These are phyloP conservation scores for Striga asiatica DNA, from an alignment of 257 asterid genomes.

Conservation along the genomic window DNA sequence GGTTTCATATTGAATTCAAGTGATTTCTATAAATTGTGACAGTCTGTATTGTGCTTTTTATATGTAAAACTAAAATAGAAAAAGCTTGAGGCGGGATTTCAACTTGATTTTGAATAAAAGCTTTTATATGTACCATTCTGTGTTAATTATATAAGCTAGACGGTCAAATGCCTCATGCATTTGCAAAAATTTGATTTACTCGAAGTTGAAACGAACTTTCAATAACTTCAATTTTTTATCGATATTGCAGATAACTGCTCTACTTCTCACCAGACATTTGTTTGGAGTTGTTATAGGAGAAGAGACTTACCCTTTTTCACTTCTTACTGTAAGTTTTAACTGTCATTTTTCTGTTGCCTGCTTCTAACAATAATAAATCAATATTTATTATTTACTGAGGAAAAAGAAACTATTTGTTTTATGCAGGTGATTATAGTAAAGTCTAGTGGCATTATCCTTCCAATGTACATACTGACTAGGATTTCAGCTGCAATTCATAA, in stretches of 20 bases:
- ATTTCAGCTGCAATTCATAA: constrained; percentile 40
- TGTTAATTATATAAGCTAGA: too few species aligned
- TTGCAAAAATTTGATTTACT: too few species aligned
- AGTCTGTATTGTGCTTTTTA: constrained; percentile 11
- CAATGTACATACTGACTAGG: constrained; percentile 62
- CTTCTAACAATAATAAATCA: neutral
- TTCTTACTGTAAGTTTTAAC: constrained; percentile 51
- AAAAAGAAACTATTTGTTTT: too few species aligned
- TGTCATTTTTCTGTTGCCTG: neutral
- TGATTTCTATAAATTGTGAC: constrained; percentile 13
- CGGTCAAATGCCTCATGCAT: too few species aligned
- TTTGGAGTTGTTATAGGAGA: constrained; percentile 37
- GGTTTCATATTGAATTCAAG: constrained; percentile 10
- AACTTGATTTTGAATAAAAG: too few species aligned
- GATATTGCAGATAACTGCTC: constrained; percentile 30
- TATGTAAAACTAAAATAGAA: too few species aligned
- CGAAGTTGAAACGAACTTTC: too few species aligned
- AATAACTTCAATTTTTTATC: neutral
- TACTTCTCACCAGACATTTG: constrained; percentile 40
- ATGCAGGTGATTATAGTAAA: constrained; percentile 50
- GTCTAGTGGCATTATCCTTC: constrained; percentile 62
- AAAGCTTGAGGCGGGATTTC: too few species aligned
- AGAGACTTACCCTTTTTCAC: constrained; percentile 57
- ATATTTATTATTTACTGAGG: too few species aligned
- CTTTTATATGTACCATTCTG: too few species aligned